These are phyloP conservation scores for Fusarium bulbicola DNA, from an alignment of 2,329 filamentous ascomycete genomes.

Conservation along the genomic window DNA sequence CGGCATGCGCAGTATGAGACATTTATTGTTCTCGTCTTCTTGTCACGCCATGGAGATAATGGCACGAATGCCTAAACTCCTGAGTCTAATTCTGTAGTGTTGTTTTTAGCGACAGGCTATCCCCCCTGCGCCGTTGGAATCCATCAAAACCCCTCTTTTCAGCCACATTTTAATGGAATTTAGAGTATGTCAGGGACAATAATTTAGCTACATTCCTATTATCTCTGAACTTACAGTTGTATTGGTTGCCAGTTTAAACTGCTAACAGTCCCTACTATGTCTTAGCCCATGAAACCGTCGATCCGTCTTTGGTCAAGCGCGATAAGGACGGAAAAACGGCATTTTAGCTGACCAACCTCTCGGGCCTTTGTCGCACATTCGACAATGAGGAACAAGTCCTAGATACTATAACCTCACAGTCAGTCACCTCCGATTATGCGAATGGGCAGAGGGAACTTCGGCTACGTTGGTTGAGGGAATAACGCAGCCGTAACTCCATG, in stretches of 20 bases:
- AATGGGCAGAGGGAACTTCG: accelerated
- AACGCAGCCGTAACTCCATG: no score
- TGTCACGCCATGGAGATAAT: neutral
- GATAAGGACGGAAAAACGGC: neutral
- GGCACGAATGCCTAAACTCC: neutral
- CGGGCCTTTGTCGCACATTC: neutral
- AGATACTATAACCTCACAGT: no score
- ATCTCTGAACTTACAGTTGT: neutral
- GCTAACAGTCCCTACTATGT: neutral
- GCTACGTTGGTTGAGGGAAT: neutral
- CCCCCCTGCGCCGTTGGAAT: neutral
- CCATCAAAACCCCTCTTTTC: neutral
- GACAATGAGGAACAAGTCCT: neutral
- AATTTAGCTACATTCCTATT: neutral
- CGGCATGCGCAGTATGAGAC: neutral
- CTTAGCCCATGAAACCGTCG: neutral
- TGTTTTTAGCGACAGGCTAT: neutral
- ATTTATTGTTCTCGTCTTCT: neutral
- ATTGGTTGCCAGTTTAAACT: neutral
- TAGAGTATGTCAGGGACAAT: neutral
- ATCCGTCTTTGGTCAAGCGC: neutral
- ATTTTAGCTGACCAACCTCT: neutral
- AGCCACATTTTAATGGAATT: neutral
- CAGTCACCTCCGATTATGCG: neutral
- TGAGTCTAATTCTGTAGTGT: neutral